These are phyloP conservation scores for Tetraselmis striata DNA, from an alignment of 139 green algal species.

Conservation along the genomic window DNA sequence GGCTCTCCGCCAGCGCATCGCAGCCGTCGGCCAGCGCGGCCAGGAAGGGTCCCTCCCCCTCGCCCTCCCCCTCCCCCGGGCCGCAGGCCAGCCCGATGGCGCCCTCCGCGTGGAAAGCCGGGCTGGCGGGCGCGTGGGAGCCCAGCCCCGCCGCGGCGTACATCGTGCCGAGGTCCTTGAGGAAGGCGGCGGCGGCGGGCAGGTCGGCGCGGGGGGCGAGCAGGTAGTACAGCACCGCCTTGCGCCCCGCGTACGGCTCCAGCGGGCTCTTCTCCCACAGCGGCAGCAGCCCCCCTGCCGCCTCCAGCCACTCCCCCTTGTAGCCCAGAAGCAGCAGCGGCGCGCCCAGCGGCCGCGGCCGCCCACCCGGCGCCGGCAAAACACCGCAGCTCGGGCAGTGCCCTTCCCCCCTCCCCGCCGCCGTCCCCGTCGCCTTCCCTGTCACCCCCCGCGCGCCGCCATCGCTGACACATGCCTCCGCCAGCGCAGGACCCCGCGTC, in stretches of 20 bases:
- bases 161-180: conserved; percentile 5
- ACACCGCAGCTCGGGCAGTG: no score
- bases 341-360: no score
- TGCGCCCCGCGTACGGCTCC: conserved; percentile 13
- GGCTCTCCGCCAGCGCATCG: conserved; percentile 15
- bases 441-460: no score
- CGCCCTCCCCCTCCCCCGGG: background rate
- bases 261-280: conserved; percentile 16
- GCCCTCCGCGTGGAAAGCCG: background rate
- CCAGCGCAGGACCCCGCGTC: no score
- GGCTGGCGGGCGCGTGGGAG: background rate
- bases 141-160: conserved; percentile 19
- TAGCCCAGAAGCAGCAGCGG: no score
- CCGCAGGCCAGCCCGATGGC: background rate
- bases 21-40: conserved; percentile 1
- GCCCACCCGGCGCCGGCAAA: no score
- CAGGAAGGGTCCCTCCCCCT: background rate
- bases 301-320: conserved; percentile 27
- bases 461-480: no score
- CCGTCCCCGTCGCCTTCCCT: no score
- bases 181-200: background rate
- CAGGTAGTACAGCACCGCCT: conserved; percentile 18
- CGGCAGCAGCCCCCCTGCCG: conserved; percentile 8
- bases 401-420: no score
- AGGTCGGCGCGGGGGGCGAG: conserved; percentile 5